Evolutionary conservation across 192 early-diverging fungal species (phyloP), one percentile per base, ranked within the genome.

Genomic region (Linnemannia elongata): DNA sequence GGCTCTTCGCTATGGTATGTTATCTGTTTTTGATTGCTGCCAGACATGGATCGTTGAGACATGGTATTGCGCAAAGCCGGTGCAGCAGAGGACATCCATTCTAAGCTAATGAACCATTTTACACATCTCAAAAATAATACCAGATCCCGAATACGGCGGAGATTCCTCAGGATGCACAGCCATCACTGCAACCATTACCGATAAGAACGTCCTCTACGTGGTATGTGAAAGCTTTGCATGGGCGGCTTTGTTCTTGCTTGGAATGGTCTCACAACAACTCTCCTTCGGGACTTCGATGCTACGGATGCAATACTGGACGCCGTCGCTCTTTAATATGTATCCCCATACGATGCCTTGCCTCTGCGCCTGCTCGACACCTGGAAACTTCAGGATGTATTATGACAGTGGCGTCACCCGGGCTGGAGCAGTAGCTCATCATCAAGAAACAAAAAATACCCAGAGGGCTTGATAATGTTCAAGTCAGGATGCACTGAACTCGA

Each of bases 131-230:
- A 39, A 76, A 60, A 36, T 17, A 42, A 35, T 60, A 42, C 36
- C 77, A 97, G 95, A 96, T 80, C 93, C 95, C 20, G 91, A 93
- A 74, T 95, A 94, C 88, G 88, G 83, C 55, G 91, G 91, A 82
- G 96, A 99, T 81, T 93, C 96, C n/a, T 96, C 98, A 22, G 99
- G 99, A 52, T 99, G 99, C 93, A 99, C 99, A 13, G 97, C 99
- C 38, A 96, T 99, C 35, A 91, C 94, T 33, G 92, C 93, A 1
- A 90, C 98, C 52, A 88, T 99, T 44, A 96, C 97, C 57, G 94
- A 96, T 77, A 95, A 97, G 75, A 94, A 96, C 75, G 77, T 85
- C 4, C 91, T 97, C 81, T 95, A 93, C 89, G 95, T 96, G 78
- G 96, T 94, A 81, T 83, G 81, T 80, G 8, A 9, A 20, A n/a